A percentile compares a stretch with the other conserved stretches of the same genome.
Evolutionary conservation across 2,329 filamentous ascomycete species (phyloP).

Genomic region (Alternaria sp.): DNA sequence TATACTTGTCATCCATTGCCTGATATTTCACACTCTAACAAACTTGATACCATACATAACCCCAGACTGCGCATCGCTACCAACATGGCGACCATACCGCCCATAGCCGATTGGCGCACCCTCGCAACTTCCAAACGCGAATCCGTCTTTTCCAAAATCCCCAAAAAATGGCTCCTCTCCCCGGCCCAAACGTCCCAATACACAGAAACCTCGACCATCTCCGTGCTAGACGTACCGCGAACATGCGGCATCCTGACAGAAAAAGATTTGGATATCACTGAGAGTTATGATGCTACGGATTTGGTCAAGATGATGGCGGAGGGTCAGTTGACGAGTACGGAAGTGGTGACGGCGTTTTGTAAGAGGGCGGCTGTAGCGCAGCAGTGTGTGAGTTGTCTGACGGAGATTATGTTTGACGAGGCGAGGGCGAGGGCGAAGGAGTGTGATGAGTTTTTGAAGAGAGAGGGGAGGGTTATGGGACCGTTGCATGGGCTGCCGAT

Average conservation of each 20-base stretch:
- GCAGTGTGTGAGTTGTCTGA: conserved; percentile 62
- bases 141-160: conserved; percentile 41
- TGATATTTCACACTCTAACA: neutral
- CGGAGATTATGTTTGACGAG: conserved; percentile 56
- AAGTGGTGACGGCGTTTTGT: conserved; percentile 63
- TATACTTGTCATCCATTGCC: neutral
- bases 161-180: conserved; percentile 45
- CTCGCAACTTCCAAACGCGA: conserved; percentile 45
- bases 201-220: conserved; percentile 31
- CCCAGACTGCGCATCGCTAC: neutral
- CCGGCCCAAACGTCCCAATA: conserved; percentile 29
- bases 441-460: conserved; percentile 51
- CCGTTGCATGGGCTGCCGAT: conserved; percentile 64
- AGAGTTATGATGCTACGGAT: conserved; percentile 46
- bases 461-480: conserved; percentile 56
- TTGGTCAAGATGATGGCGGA: conserved; percentile 40
- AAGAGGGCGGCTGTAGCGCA: conserved; percentile 65
- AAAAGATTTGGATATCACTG: conserved; percentile 48
- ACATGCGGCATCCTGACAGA: conserved; percentile 43
- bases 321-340: conserved; percentile 40
- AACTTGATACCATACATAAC: neutral
- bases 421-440: conserved; percentile 51
- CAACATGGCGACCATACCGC: conserved; percentile 20
- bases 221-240: conserved; percentile 43
- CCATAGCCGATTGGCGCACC: conserved; percentile 41